A percentile compares a stretch with the other conserved stretches of the same genome.
These are phyloP conservation scores for Aphanomyces invadans DNA, from an alignment of 352 stramenopile genomes.

Conservation along the genomic window DNA sequence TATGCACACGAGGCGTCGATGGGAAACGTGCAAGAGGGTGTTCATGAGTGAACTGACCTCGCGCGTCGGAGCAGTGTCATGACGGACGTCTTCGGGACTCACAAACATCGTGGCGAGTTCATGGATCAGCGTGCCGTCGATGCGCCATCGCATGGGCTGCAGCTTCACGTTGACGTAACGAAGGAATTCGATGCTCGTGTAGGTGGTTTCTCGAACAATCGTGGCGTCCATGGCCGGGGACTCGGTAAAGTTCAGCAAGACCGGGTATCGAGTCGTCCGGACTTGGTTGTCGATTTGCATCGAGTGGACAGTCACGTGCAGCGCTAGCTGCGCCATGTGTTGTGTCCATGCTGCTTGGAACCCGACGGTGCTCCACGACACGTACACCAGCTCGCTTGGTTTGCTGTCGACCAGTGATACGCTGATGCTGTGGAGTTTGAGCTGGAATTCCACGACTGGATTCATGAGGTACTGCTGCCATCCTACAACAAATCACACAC, in stretches of 20 bases:
- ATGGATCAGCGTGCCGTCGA: slow-evolving; percentile 56
- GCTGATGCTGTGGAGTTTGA: slow-evolving; percentile 64
- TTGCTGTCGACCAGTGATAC: slow-evolving; percentile 65
- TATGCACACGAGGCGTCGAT: background rate
- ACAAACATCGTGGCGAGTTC: slow-evolving; percentile 7
- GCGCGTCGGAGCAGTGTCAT: background rate
- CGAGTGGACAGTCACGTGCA: slow-evolving; percentile 39
- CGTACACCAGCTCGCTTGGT: slow-evolving; percentile 74
- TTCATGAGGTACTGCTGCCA: slow-evolving; percentile 43
- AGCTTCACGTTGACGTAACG: slow-evolving; percentile 66
- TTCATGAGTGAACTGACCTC: no score
- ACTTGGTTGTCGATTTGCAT: slow-evolving; percentile 87
- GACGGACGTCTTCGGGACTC: background rate
- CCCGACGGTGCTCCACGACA: slow-evolving; percentile 38
- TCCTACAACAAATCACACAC: background rate
- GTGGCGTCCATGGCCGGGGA: slow-evolving; percentile 61
- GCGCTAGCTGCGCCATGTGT: background rate
- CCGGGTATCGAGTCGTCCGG: slow-evolving; percentile 68
- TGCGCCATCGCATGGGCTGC: slow-evolving; percentile 66
- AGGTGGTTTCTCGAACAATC: slow-evolving; percentile 80
- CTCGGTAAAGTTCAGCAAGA: slow-evolving; percentile 67
- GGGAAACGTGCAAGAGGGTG: no score
- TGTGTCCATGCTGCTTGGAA: slow-evolving; percentile 1
- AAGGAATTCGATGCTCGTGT: slow-evolving; percentile 82
- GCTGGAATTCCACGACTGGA: slow-evolving; percentile 41